These are phyloP conservation scores for Boletus pseudopeckii DNA, from an alignment of 768 basidiomycete genomes.

Conservation along the genomic window DNA sequence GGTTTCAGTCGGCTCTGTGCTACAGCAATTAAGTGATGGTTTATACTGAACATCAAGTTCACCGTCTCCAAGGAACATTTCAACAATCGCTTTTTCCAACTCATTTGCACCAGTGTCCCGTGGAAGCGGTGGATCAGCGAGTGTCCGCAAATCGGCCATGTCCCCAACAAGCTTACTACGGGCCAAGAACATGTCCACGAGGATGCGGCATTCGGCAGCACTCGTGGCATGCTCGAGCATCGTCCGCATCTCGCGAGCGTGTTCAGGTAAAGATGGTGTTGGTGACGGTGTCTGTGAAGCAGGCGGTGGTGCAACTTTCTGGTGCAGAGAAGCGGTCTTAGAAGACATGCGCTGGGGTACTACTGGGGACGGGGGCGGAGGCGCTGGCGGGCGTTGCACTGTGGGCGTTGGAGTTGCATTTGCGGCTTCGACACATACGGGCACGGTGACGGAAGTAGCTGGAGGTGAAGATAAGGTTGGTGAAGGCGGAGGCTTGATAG, in stretches of 20 bases:
- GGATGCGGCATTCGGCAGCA: conserved; percentile 79
- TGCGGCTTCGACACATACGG: conserved; percentile 3
- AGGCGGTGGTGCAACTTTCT: conserved; percentile 12
- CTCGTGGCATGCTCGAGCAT: conserved; percentile 66
- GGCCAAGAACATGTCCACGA: conserved; percentile 78
- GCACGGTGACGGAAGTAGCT: not conserved
- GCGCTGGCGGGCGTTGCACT: not conserved
- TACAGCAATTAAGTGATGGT: not conserved
- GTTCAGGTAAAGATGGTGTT: conserved; percentile 35
- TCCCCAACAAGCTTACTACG: conserved; percentile 47
- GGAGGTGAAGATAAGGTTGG: conserved; percentile 4
- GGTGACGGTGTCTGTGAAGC: conserved; percentile 16
- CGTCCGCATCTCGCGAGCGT: conserved; percentile 64
- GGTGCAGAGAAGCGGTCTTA: conserved; percentile 7
- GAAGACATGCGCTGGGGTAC: conserved; percentile 14
- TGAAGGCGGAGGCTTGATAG: conserved; percentile 1
- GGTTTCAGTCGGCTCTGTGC: conserved; percentile 2
- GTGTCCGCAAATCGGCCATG: conserved; percentile 26
- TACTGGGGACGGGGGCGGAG: not conserved
- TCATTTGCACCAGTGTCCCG: conserved; percentile 25
- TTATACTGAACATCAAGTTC: not conserved
- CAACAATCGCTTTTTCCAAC: conserved; percentile 52
- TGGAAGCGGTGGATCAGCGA: conserved; percentile 35
- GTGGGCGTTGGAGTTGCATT: not conserved
- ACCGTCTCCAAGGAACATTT: conserved; percentile 37